Evolutionary conservation across 352 stramenopile species (phyloP), one percentile per base, ranked within the genome.

Genomic region (Phytophthora sp.): DNA sequence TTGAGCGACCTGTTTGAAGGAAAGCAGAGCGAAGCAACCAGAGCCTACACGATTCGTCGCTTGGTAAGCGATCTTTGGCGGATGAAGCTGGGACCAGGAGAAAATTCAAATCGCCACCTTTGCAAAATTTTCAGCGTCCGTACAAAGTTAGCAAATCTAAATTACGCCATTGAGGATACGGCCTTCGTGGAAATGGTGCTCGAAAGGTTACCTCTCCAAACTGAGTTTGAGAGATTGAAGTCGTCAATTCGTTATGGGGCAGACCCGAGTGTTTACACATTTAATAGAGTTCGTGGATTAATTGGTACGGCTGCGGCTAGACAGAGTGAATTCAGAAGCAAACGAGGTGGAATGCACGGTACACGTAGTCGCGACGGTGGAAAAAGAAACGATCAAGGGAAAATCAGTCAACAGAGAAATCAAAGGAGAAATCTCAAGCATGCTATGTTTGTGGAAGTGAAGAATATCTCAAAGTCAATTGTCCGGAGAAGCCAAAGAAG

Each of bases 121-220:
- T 63, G 30, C 44, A 63, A 63, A 21, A 59, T 63, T 41, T 55
- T 63, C 21, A 63, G 30, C 15, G 7, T 55, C 0, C 2, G 7
- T n/a, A 54, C 42, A 11, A 27, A 63, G 16, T 27, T 63, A 31
- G 8, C 15, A 4, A 38, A 36, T 9, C 52, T 57, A 16, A 18
- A 64, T 21, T 33, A 42, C 18, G 50, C 1, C 13, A 24, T 62
- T n/a, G 39, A 13, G 18, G 42, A 62, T 11, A 54, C 27, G 5
- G 12, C 36, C 7, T 41, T 63, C 31, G 44, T 51, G 2, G 56
- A 50, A 3, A 63, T 63, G 56, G 2, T 63, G 33, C 56, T 56
- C 9, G 21, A 39, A 5, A 63, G 44, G 27, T 49, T 63, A 24
- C 56, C 44, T 29, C 8, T 42, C 21, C 52, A 42, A 18, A 7